phyloP scores from a whole-genome alignment of 257 asterid genomes.

The Scutellaria barbata region DNA sequence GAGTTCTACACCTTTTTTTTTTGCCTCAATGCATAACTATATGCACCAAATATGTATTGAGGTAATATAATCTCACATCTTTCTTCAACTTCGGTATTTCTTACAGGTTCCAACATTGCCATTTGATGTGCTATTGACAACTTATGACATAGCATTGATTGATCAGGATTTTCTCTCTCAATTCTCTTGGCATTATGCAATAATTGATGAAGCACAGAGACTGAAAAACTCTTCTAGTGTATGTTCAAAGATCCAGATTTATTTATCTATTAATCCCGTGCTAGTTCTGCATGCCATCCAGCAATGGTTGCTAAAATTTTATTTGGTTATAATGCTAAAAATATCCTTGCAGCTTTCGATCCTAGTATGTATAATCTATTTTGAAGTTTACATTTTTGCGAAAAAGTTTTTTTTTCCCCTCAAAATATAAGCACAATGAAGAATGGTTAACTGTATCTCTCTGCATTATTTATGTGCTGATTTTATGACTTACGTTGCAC shows the following conservation, averaged over 20 bases:
- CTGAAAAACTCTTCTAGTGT: constrained; percentile 89
- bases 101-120: constrained; percentile 67
- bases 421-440: neutral
- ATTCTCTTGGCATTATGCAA: constrained; percentile 79
- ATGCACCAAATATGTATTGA: constrained; percentile 8
- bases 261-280: neutral
- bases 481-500: constrained; percentile 26
- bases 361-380: neutral
- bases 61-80: constrained; percentile 17
- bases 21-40: constrained; percentile 5
- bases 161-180: constrained; percentile 95
- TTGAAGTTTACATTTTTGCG: no score
- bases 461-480: neutral
- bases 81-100: constrained; percentile 28
- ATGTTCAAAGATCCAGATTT: constrained; percentile 37
- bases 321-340: constrained; percentile 25
- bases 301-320: constrained; percentile 5
- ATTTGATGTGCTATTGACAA: constrained; percentile 83
- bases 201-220: constrained; percentile 97
- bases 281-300: neutral
- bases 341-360: constrained; percentile 4
- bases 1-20: constrained; percentile 22
- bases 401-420: no score
- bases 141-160: constrained; percentile 82
- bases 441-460: constrained; percentile 16